A percentile compares a stretch with the other conserved stretches of the same genome.
These are phyloP conservation scores for Triticum dicoccoides DNA, from an alignment of 176 grass and related monocot genomes.

Conservation along the genomic window DNA sequence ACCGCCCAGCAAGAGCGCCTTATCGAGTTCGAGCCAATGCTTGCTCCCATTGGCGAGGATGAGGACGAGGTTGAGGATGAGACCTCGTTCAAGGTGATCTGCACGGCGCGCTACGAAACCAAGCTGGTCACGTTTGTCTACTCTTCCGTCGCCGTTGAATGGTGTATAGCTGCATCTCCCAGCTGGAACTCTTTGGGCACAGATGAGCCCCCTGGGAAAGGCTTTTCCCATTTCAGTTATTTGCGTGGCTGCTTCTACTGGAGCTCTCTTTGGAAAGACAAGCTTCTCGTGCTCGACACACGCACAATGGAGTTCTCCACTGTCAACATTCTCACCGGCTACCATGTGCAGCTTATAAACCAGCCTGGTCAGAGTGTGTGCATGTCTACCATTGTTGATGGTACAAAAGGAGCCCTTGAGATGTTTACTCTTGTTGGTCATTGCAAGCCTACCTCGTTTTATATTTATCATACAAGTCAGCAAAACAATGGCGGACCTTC, in stretches of 20 bases:
- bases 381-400: background rate
- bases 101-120: background rate
- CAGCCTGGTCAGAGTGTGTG: background rate
- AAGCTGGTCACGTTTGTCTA: background rate
- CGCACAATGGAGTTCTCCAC: slow-evolving; percentile 11
- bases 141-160: background rate
- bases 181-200: slow-evolving; percentile 22
- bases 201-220: background rate
- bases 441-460: background rate
- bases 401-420: background rate
- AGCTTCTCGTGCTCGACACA: background rate
- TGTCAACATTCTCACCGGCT: background rate
- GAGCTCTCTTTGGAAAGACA: background rate
- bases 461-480: background rate
- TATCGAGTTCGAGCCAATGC: background rate
- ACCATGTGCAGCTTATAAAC: background rate
- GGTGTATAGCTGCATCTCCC: background rate
- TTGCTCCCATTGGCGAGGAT: background rate
- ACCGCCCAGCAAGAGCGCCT: background rate
- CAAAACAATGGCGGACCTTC: background rate
- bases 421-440: background rate
- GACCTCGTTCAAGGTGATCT: slow-evolving; percentile 31
- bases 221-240: background rate
- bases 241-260: slow-evolving; percentile 19
- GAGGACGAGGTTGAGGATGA: background rate